These are phyloP conservation scores for Ustilago nuda DNA, from an alignment of 1,284 basidiomycete genomes.

Conservation along the genomic window DNA sequence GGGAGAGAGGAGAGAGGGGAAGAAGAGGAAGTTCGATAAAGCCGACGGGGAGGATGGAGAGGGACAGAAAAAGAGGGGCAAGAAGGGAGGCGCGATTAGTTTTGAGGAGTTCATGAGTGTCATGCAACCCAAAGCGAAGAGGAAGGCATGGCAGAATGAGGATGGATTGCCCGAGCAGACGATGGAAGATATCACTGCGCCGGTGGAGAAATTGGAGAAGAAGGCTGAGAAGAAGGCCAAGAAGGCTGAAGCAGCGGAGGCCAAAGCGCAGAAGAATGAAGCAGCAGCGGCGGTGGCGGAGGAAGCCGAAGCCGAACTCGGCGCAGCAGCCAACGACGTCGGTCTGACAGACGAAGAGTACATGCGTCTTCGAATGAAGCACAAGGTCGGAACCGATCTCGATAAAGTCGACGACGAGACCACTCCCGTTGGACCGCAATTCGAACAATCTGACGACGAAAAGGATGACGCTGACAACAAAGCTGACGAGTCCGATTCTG, in stretches of 20 bases:
- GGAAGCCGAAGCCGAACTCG: conserved; percentile 47
- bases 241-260: conserved; percentile 25
- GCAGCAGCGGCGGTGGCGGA: conserved; percentile 21
- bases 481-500: conserved; percentile 28
- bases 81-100: conserved; percentile 50
- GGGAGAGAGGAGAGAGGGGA: conserved; percentile 14
- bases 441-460: conserved; percentile 66
- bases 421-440: conserved; percentile 27
- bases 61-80: conserved; percentile 18
- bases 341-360: conserved; percentile 69
- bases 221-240: conserved; percentile 41
- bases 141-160: conserved; percentile 66
- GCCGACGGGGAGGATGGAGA: conserved; percentile 14
- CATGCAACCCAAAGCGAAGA: conserved; percentile 65
- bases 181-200: conserved; percentile 33
- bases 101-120: conserved; percentile 68
- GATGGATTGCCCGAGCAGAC: conserved; percentile 47
- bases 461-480: conserved; percentile 33
- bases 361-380: conserved; percentile 69
- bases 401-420: conserved; percentile 24
- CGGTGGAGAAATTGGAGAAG: conserved; percentile 29
- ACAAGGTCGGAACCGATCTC: conserved; percentile 61
- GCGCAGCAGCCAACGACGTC: conserved; percentile 57
- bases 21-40: conserved; percentile 27
- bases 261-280: conserved; percentile 10